Evolutionary conservation across 2,329 filamentous ascomycete genomes (phyloP).

Genomic region (Eutypella sp.): DNA sequence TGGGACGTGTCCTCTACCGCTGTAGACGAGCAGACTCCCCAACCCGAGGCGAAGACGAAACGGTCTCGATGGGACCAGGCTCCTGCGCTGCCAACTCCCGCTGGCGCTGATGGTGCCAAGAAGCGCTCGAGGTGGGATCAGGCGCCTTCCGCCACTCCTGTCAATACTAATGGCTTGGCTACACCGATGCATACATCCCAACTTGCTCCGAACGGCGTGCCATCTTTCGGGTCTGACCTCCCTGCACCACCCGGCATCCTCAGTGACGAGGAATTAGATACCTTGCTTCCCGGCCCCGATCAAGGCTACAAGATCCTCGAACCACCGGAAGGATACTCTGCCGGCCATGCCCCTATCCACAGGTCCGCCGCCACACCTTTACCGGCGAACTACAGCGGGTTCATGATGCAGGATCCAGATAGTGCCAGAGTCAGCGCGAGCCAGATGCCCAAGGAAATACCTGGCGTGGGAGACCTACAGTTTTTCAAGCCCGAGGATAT

Average conservation of each 20-base stretch:
- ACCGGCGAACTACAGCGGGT: slow-evolving; percentile 65
- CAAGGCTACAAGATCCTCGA: slow-evolving; percentile 92
- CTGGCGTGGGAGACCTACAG: slow-evolving; percentile 89
- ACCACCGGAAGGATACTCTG: slow-evolving; percentile 87
- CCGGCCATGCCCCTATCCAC: slow-evolving; percentile 70
- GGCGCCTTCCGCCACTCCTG: slow-evolving; percentile 74
- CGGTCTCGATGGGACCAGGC: slow-evolving; percentile 86
- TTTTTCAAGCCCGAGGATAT: slow-evolving; percentile 99
- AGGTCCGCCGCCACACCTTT: slow-evolving; percentile 70
- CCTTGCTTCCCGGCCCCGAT: slow-evolving; percentile 79
- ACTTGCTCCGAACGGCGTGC: slow-evolving; percentile 42
- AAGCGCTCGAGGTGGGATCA: slow-evolving; percentile 89
- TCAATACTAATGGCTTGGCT: slow-evolving; percentile 67
- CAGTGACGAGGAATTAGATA: slow-evolving; percentile 90
- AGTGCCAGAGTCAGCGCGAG: slow-evolving; percentile 78
- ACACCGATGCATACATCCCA: slow-evolving; percentile 74
- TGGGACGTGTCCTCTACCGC: slow-evolving; percentile 75
- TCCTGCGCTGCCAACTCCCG: slow-evolving; percentile 51
- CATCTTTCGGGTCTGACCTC: slow-evolving; percentile 77
- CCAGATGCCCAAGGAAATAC: slow-evolving; percentile 90
- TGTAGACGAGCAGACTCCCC: slow-evolving; percentile 43
- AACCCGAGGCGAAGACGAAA: slow-evolving; percentile 59
- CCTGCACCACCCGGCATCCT: slow-evolving; percentile 73
- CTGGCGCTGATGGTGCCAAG: slow-evolving; percentile 55
- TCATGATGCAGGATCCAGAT: slow-evolving; percentile 96